Percentiles rank a stretch among this genome's conserved stretches.
These are phyloP conservation scores for Aspergillus ochraceus DNA, from an alignment of 2,329 filamentous ascomycete species.

Conservation along the genomic window DNA sequence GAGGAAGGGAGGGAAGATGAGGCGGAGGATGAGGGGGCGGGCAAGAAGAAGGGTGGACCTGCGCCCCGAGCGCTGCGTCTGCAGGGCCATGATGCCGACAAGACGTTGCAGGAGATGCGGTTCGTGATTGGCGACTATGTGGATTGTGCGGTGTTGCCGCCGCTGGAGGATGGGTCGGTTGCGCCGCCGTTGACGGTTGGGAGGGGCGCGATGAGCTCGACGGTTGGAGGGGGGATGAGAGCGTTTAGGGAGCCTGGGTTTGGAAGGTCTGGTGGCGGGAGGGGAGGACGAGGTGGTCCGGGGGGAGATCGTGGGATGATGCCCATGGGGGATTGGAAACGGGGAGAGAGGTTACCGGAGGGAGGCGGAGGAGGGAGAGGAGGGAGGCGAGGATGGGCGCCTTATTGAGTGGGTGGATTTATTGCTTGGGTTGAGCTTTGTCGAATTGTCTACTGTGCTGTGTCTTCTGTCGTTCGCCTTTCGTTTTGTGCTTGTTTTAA, in stretches of 20 bases:
- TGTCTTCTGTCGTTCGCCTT: neutral
- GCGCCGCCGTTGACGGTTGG: constrained; percentile 59
- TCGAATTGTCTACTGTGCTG: neutral
- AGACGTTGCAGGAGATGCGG: constrained; percentile 71
- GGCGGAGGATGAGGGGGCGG: constrained; percentile 32
- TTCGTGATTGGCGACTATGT: constrained; percentile 91
- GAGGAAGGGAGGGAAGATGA: neutral
- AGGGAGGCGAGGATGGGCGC: constrained; percentile 42
- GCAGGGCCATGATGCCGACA: constrained; percentile 63
- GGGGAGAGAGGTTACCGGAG: constrained; percentile 49
- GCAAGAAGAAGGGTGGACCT: constrained; percentile 38
- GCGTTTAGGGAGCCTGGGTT: constrained; percentile 49
- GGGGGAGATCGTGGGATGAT: constrained; percentile 45
- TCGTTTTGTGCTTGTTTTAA: neutral
- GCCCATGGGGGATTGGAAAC: constrained; percentile 50
- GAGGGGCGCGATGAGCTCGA: constrained; percentile 43
- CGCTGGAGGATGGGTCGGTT: constrained; percentile 71
- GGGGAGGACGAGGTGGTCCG: constrained; percentile 43
- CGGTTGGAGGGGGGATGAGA: constrained; percentile 41
- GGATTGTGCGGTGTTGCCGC: constrained; percentile 76
- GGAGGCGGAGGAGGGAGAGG: constrained; percentile 26
- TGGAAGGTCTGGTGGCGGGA: constrained; percentile 39
- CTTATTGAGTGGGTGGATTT: constrained; percentile 28
- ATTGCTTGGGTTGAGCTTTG: neutral
- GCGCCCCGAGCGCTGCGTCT: constrained; percentile 39